Evolutionary conservation across 352 stramenopile species (phyloP).

Genomic region (Globisporangium echinulatum): DNA sequence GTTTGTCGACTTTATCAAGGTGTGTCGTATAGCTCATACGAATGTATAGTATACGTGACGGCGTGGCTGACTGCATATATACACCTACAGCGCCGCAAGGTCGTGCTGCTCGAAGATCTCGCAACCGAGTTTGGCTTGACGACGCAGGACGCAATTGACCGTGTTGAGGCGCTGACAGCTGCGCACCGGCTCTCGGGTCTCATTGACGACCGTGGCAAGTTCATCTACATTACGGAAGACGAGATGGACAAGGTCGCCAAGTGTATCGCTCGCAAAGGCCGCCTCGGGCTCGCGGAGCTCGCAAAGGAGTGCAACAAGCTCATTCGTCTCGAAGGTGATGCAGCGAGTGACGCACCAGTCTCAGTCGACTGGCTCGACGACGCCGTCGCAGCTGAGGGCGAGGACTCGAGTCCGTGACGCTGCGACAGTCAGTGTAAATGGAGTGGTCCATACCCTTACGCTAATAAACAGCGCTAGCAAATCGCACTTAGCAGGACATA

Average conservation of each 20-base stretch:
- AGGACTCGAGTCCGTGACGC: not conserved
- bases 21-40: not conserved
- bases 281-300: constrained; percentile 53
- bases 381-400: constrained; percentile 11
- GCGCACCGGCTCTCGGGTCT: constrained; percentile 61
- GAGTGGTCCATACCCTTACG: not conserved
- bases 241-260: constrained; percentile 72
- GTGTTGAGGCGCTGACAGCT: constrained; percentile 46
- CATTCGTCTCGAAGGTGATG: constrained; percentile 52
- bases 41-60: not conserved
- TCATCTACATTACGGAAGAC: constrained; percentile 75
- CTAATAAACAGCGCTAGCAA: no score
- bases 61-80: no score
- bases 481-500: no score
- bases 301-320: constrained; percentile 78
- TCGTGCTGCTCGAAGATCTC: constrained; percentile 71
- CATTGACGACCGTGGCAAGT: constrained; percentile 74
- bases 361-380: constrained; percentile 30
- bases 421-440: not conserved
- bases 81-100: constrained; percentile 41
- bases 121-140: constrained; percentile 54
- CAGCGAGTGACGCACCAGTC: constrained; percentile 10
- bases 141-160: constrained; percentile 63
- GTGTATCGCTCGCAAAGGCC: constrained; percentile 63
- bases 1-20: constrained; percentile 71